Base-by-base conservation (phyloP, 1,139 yeast species). In the Kodamaea alishanica region DNA sequence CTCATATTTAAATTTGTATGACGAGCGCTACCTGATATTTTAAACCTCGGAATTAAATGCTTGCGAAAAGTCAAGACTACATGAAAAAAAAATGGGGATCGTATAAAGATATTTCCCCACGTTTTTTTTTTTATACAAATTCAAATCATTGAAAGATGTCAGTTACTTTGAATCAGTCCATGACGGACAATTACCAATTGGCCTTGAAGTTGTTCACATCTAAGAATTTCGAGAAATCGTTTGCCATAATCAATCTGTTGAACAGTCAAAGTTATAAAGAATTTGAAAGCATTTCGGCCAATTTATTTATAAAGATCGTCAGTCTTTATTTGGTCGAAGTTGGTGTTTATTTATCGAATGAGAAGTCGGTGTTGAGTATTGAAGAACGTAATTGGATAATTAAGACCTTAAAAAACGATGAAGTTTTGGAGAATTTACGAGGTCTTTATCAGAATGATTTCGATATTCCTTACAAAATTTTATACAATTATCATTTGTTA, bases 181-280 rank as follows among this genome's bases (percentile, higher is more conserved):
- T 63, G 27, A 58, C 57, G 33, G 57, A 52, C 31, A 59, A 56
- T 39, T 71, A 67, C 46, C 59, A 61, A 37, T 49, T 70, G 32
- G 65, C 75, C 0, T 50, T 67, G 39, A 71, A 70, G 51, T 58
- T 60, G 40, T 71, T 71, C 48, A 60, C 65, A 49, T 69, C 67
- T 47, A 67, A 63, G 49, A 61, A 66, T 44, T 63, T 70, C 35
- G 54, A 49, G 5, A 56, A 58, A 37, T 67, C 75, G 6, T 70
- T 55, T 45, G 58, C 48, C 23, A 48, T 68, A 12, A 53, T 60
- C 23, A 51, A 49, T 31, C 49, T 53, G 34, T 50, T 67, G 30
- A 64, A 60, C 42, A 45, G 45, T 11, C 44, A 45, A 8, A 43
- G 61, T 10, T 55, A 60, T 37, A 42, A 47, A 6, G 60, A 60